phyloP scores from a whole-genome alignment of 257 asterid species.

The Leptodermis oblonga region DNA sequence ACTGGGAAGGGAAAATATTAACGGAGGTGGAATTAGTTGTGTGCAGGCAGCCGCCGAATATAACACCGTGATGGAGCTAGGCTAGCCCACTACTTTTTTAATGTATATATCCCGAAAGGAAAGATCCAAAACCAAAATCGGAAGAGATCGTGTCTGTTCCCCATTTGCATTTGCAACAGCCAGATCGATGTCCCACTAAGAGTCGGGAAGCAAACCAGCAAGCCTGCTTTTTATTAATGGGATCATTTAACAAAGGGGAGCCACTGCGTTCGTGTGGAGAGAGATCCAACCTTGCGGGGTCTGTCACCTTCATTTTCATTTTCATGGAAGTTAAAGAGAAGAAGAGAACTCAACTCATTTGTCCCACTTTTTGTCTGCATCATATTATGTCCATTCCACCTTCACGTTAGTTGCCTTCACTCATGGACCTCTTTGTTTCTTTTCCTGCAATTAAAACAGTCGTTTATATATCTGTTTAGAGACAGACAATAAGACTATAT shows the following conservation, averaged over 20 bases:
- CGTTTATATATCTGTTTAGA: no score
- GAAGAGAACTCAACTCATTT: no score
- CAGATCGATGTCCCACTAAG: no score
- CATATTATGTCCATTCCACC: slow-evolving; percentile 31
- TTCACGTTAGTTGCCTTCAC: slow-evolving; percentile 38
- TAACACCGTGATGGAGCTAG: no score
- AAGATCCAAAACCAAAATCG: slow-evolving; percentile 32
- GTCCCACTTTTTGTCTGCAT: slow-evolving; percentile 33
- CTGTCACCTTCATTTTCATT: slow-evolving; percentile 26
- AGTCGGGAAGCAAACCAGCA: neutral
- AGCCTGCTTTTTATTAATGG: slow-evolving; percentile 20
- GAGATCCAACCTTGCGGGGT: slow-evolving; percentile 14
- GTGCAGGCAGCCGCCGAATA: no score
- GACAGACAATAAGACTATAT: neutral
- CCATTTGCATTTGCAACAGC: slow-evolving; percentile 34
- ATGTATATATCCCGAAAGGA: slow-evolving; percentile 9
- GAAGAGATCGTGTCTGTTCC: slow-evolving; percentile 37
- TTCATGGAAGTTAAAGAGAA: no score
- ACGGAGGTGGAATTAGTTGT: no score
- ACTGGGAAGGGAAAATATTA: no score
- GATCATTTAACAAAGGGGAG: slow-evolving; percentile 8
- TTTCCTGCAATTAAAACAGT: neutral
- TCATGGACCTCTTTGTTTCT: slow-evolving; percentile 29
- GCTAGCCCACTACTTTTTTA: no score
- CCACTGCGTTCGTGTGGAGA: slow-evolving; percentile 8